phyloP scores from a whole-genome alignment of 371 early-diverging fungal genomes.

The Syncephalis plumigaleata region DNA sequence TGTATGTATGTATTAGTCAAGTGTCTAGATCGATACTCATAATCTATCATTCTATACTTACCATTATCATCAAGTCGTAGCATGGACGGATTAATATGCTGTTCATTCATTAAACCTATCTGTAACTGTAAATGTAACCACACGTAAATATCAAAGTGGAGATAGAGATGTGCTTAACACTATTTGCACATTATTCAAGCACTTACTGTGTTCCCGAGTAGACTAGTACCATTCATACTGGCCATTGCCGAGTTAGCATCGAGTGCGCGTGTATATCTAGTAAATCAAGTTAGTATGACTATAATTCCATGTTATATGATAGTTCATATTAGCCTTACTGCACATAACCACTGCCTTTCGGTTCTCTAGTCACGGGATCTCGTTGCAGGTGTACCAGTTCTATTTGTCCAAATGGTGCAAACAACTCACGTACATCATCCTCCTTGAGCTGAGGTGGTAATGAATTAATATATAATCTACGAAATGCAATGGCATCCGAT shows the following conservation, averaged over 20 bases:
- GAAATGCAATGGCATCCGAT: conserved; percentile 25
- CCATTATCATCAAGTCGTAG: conserved; percentile 23
- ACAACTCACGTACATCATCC: conserved; percentile 64
- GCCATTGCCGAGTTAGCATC: conserved; percentile 72
- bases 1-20: not conserved
- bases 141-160: not conserved
- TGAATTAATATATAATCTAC: conserved; percentile 66
- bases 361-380: conserved; percentile 65
- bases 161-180: no score
- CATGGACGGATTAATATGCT: conserved; percentile 5
- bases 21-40: not conserved
- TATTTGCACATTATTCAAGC: no score
- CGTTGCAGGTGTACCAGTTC: conserved; percentile 67
- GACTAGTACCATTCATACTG: conserved; percentile 72
- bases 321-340: conserved; percentile 22
- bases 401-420: conserved; percentile 76
- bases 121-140: no score
- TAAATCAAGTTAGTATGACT: not conserved
- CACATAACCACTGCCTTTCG: conserved; percentile 79
- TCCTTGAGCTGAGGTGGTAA: conserved; percentile 66
- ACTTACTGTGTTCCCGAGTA: conserved; percentile 50
- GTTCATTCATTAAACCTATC: conserved; percentile 10
- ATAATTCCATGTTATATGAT: not conserved
- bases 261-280: conserved; percentile 41
- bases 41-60: no score